Percentiles rank a stretch among this genome's conserved stretches.
phyloP scores from a whole-genome alignment of 2,329 filamentous ascomycete genomes.

The Neofusicoccum cordaticola region DNA sequence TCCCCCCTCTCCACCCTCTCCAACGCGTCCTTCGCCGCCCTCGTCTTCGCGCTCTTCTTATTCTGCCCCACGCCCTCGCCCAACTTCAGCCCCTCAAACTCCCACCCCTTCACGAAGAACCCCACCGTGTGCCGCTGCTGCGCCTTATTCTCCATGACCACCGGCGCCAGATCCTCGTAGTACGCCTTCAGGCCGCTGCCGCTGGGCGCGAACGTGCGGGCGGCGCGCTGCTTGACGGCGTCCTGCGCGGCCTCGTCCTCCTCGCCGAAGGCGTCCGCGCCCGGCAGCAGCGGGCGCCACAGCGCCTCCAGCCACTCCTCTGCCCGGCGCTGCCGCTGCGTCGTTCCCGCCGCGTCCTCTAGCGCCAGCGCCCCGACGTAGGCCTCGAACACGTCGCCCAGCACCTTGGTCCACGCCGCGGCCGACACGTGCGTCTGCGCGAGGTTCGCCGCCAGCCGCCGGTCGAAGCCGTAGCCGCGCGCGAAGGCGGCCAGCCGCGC shows the following conservation, averaged over 20 bases:
- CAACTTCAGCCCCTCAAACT: slow-evolving; percentile 60
- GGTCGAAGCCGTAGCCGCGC: slow-evolving; percentile 66
- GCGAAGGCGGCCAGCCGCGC: slow-evolving; percentile 70
- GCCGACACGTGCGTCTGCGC: background rate
- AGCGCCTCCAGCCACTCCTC: slow-evolving; percentile 71
- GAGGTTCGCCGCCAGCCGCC: slow-evolving; percentile 34
- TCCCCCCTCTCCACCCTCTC: slow-evolving; percentile 19
- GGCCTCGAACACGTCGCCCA: slow-evolving; percentile 86
- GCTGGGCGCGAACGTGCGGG: slow-evolving; percentile 24
- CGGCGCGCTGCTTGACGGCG: slow-evolving; percentile 4
- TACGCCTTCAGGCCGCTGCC: slow-evolving; percentile 2
- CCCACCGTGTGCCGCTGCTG: slow-evolving; percentile 62
- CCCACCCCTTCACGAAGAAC: slow-evolving; percentile 66
- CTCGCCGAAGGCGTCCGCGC: background rate
- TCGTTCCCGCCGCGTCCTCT: slow-evolving; percentile 56
- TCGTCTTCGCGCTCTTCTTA: slow-evolving; percentile 67
- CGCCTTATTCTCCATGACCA: slow-evolving; percentile 32
- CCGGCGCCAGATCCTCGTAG: background rate
- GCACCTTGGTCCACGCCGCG: slow-evolving; percentile 59
- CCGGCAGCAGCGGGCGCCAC: slow-evolving; percentile 64
- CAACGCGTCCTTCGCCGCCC: slow-evolving; percentile 52
- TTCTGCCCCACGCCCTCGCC: slow-evolving; percentile 62
- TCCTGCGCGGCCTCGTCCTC: background rate
- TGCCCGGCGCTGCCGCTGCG: slow-evolving; percentile 48
- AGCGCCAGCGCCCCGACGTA: slow-evolving; percentile 75